phyloP scores from a whole-genome alignment of 2,329 filamentous ascomycete species.

The Xylariales sp. region DNA sequence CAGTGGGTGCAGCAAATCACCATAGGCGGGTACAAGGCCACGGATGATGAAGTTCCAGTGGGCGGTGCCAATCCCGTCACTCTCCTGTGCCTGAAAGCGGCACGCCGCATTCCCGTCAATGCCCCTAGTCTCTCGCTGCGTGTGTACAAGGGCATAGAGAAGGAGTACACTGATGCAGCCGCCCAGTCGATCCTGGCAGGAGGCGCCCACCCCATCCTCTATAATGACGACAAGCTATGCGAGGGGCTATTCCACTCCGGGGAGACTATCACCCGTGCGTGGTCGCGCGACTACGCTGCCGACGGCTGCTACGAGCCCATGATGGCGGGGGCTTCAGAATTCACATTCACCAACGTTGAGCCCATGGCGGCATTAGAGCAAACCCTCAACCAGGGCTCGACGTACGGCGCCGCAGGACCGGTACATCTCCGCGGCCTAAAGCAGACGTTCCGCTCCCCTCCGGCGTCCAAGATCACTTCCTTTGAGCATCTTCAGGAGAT shows the following conservation, averaged over 20 bases:
- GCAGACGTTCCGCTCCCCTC: conserved; percentile 33
- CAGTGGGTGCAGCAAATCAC: conserved; percentile 38
- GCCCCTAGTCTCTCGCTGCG: conserved; percentile 33
- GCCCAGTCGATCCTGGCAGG: conserved; percentile 31
- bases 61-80: conserved; percentile 35
- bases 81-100: conserved; percentile 30
- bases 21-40: conserved; percentile 31
- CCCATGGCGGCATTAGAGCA: conserved; percentile 34
- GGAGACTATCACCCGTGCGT: conserved; percentile 19
- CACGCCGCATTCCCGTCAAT: conserved; percentile 35
- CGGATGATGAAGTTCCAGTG: conserved; percentile 18
- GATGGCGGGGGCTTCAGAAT: conserved; percentile 33
- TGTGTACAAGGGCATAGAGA: conserved; percentile 24
- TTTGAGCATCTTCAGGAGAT: conserved; percentile 24
- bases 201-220: conserved; percentile 31
- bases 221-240: conserved; percentile 36
- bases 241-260: conserved; percentile 29
- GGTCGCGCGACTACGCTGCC: conserved; percentile 33
- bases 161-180: conserved; percentile 28
- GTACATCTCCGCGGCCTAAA: conserved; percentile 37
- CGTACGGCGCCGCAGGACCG: conserved; percentile 31
- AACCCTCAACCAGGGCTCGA: conserved; percentile 33
- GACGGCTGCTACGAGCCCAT: conserved; percentile 37
- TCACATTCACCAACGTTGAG: conserved; percentile 30
- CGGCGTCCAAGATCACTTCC: conserved; percentile 16